Conservation (phyloP, 495 filamentous ascomycete genomes). For the Podospora appendiculata region DNA sequence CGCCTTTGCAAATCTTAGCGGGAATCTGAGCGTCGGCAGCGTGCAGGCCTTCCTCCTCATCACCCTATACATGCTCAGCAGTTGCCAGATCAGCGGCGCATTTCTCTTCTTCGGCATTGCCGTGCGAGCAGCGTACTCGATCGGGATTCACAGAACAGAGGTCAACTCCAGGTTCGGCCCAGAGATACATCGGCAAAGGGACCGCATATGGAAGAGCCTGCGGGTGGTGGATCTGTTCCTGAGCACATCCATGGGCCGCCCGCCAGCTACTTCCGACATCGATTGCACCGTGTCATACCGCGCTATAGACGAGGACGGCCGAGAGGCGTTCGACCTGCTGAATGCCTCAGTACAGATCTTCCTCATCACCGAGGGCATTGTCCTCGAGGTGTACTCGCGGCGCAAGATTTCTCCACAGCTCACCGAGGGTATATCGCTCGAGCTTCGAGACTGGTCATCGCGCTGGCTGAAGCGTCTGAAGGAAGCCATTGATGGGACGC, state of each 20-base stretch:
- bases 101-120: conserved; percentile 54
- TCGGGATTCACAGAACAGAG: conserved; percentile 54
- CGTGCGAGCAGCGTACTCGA: conserved; percentile 49
- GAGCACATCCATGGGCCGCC: conserved; percentile 51
- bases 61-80: conserved; percentile 53
- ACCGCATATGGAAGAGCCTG: conserved; percentile 55
- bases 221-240: conserved; percentile 54
- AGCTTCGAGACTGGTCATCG: conserved; percentile 37
- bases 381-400: conserved; percentile 35
- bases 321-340: conserved; percentile 31
- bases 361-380: conserved; percentile 31
- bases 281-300: conserved; percentile 44
- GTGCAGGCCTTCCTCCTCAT: conserved; percentile 53
- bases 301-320: conserved; percentile 15
- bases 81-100: conserved; percentile 53
- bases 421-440: conserved; percentile 37
- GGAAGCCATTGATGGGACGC: conserved; percentile 12
- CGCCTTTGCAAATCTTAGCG: conserved; percentile 47
- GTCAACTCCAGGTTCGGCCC: conserved; percentile 51
- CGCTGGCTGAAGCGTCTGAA: conserved; percentile 31
- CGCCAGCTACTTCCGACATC: conserved; percentile 51
- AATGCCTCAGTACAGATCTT: conserved; percentile 38
- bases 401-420: conserved; percentile 37
- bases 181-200: conserved; percentile 39
- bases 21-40: conserved; percentile 47